Conservation (phyloP, 257 asterid genomes). For the Fraxinus anomala region DNA sequence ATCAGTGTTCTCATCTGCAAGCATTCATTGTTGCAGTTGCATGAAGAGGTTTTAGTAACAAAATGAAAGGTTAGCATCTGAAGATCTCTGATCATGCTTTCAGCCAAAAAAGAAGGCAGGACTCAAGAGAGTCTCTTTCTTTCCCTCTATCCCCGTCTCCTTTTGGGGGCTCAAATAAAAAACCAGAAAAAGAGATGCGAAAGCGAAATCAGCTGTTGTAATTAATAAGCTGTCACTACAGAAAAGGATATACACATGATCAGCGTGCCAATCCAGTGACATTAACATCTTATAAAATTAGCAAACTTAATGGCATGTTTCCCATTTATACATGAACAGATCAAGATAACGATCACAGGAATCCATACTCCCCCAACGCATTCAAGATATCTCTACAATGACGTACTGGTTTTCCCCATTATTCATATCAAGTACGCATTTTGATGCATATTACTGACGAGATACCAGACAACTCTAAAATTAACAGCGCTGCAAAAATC, state of each 20-base stretch:
- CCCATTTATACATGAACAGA: background rate
- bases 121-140: background rate
- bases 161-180: background rate
- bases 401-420: background rate
- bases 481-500: background rate
- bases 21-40: background rate
- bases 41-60: constrained; percentile 10
- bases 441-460: background rate
- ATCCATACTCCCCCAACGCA: background rate
- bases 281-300: background rate
- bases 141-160: background rate
- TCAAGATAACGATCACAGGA: background rate
- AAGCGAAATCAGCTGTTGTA: background rate
- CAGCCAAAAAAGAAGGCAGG: constrained; percentile 13
- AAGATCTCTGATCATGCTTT: background rate
- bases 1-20: background rate
- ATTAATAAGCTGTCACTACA: constrained; percentile 11
- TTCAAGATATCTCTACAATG: background rate
- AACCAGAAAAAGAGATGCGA: background rate
- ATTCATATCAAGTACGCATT: background rate
- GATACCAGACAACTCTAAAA: background rate
- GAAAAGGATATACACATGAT: constrained; percentile 3
- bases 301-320: background rate
- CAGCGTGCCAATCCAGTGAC: background rate
- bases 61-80: constrained; percentile 15